A percentile compares a stretch with the other conserved stretches of the same genome.
Evolutionary conservation across 2,329 filamentous ascomycete genomes (phyloP).

Genomic region (Sclerotinia sclerotiorum): DNA sequence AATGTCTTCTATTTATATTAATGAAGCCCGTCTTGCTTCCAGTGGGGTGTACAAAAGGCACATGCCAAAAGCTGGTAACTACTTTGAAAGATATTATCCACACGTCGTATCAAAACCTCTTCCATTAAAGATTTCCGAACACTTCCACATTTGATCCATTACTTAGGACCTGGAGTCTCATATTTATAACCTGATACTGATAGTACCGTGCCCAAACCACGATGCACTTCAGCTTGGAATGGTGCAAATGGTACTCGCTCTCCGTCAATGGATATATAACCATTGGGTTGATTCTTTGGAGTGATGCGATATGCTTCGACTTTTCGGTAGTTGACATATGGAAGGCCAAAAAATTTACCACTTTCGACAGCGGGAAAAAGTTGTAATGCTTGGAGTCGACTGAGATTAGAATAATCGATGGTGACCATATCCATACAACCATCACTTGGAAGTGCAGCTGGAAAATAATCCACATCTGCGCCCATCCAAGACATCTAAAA

Average conservation of each 20-base stretch:
- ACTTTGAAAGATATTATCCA: neutral
- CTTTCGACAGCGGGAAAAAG: slow-evolving; percentile 69
- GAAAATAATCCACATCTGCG: slow-evolving; percentile 79
- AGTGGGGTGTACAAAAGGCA: neutral
- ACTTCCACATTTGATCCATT: neutral
- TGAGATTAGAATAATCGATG: slow-evolving; percentile 67
- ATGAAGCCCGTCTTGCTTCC: neutral
- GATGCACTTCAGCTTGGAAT: slow-evolving; percentile 86
- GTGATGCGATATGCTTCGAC: slow-evolving; percentile 77
- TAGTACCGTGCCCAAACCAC: slow-evolving; percentile 68
- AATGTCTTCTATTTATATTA: neutral
- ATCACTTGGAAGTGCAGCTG: slow-evolving; percentile 75
- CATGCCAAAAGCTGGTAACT: neutral
- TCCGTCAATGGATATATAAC: slow-evolving; percentile 89
- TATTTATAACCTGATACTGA: slow-evolving; percentile 15
- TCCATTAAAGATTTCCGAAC: neutral
- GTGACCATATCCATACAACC: slow-evolving; percentile 80
- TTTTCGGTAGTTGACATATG: slow-evolving; percentile 75
- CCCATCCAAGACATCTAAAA: slow-evolving; percentile 81
- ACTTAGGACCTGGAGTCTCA: slow-evolving; percentile 16
- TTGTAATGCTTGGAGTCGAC: slow-evolving; percentile 61
- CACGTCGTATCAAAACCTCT: neutral
- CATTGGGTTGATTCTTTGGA: slow-evolving; percentile 65
- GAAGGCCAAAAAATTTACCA: slow-evolving; percentile 73
- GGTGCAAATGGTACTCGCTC: slow-evolving; percentile 81